phyloP scores from a whole-genome alignment of 164 flowering plant species.

The Vitis labrusca region DNA sequence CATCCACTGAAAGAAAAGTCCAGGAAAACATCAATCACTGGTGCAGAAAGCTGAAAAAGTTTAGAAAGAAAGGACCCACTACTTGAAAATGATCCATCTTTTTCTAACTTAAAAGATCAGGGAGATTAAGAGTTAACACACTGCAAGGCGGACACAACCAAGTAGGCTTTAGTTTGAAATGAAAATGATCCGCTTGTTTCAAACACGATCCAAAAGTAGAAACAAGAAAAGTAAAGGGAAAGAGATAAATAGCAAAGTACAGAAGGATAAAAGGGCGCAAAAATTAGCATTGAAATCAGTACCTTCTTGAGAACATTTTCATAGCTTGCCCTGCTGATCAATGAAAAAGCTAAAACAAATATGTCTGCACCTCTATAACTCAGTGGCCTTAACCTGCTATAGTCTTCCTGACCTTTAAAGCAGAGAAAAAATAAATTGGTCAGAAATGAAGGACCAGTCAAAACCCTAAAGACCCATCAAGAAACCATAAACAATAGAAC shows the following conservation, averaged over 20 bases:
- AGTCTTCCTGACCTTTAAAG: slow-evolving; percentile 92
- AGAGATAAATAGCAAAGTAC: neutral
- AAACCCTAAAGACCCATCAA: neutral
- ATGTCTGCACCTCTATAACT: slow-evolving; percentile 98
- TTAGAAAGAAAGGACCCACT: neutral
- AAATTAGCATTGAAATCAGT: slow-evolving; percentile 9
- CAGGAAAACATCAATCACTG: neutral
- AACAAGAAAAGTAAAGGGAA: neutral
- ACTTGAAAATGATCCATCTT: neutral
- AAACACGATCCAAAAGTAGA: slow-evolving; percentile 7
- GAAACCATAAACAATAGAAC: neutral
- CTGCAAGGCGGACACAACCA: slow-evolving; percentile 5
- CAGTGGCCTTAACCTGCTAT: slow-evolving; percentile 96
- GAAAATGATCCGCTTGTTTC: slow-evolving; percentile 20
- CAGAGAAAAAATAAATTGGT: slow-evolving; percentile 6
- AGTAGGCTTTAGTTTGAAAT: slow-evolving; percentile 7
- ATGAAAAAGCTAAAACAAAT: slow-evolving; percentile 93
- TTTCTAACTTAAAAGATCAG: no score
- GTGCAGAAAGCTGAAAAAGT: no score
- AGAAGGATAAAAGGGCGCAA: neutral
- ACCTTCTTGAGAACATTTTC: slow-evolving; percentile 99
- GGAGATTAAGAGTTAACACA: neutral
- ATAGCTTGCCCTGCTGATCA: slow-evolving; percentile 94
- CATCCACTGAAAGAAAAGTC: slow-evolving; percentile 78
- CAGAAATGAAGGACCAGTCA: neutral